phyloP scores from a whole-genome alignment of 371 early-diverging fungal genomes.

The Dichotomocladium elegans region DNA sequence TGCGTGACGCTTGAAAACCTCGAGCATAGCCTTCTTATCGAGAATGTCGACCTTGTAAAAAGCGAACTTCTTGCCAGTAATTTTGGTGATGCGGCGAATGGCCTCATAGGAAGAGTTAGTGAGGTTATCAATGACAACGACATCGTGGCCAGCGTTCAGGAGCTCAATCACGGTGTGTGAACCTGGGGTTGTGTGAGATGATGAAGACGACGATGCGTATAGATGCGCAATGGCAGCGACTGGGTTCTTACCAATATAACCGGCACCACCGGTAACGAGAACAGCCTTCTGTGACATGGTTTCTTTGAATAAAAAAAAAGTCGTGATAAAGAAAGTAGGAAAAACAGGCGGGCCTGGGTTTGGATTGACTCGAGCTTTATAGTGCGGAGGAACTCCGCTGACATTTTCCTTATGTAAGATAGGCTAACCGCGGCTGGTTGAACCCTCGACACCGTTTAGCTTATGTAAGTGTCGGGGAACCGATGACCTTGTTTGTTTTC shows the following conservation, averaged over 20 bases:
- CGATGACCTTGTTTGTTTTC: too few relatives aligned
- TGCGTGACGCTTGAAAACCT: slow-evolving; percentile 61
- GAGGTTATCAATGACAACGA: slow-evolving; percentile 84
- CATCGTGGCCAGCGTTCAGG: slow-evolving; percentile 58
- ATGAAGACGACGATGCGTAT: too few relatives aligned
- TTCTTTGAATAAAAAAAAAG: background rate
- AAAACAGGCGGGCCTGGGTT: background rate
- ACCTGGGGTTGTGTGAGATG: slow-evolving; percentile 48
- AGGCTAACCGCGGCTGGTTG: too few relatives aligned
- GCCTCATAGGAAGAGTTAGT: slow-evolving; percentile 74
- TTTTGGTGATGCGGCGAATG: slow-evolving; percentile 62
- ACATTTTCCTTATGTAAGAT: too few relatives aligned
- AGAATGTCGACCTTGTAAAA: slow-evolving; percentile 74
- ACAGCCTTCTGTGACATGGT: slow-evolving; percentile 18
- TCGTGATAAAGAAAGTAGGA: background rate
- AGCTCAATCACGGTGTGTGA: slow-evolving; percentile 90
- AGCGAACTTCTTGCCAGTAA: slow-evolving; percentile 53
- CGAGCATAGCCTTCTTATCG: slow-evolving; percentile 56
- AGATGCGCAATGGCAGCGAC: too few relatives aligned
- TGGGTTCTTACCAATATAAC: slow-evolving; percentile 58
- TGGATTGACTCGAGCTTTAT: background rate
- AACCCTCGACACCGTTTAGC: too few relatives aligned
- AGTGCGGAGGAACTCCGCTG: background rate
- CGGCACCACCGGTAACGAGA: slow-evolving; percentile 53
- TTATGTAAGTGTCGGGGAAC: too few relatives aligned